phyloP scores from a whole-genome alignment of 257 asterid species.

The Fraxinus quadrangulata region DNA sequence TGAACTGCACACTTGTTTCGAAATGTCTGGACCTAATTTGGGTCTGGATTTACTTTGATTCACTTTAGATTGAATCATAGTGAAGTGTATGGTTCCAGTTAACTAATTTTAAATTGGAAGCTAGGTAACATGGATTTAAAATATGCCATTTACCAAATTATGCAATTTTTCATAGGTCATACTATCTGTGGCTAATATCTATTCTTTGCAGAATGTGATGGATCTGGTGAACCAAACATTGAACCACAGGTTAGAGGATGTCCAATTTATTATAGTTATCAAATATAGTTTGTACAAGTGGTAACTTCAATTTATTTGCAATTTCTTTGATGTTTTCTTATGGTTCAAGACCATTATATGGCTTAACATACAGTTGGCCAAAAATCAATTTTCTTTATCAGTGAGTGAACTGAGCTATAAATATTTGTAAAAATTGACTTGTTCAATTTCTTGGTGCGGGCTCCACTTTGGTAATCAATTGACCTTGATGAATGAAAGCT shows the following conservation, averaged over 20 bases:
- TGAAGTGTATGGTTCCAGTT: constrained; percentile 3
- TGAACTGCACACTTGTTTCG: background rate
- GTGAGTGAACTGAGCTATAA: background rate
- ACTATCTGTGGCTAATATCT: constrained; percentile 15
- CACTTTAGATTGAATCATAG: background rate
- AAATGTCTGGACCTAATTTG: background rate
- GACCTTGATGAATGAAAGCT: background rate
- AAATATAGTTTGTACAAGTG: background rate
- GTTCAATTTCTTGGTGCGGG: background rate
- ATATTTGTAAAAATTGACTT: background rate
- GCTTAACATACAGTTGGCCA: background rate
- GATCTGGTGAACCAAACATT: constrained; percentile 93
- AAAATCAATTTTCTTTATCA: background rate
- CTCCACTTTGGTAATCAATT: background rate
- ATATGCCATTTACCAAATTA: background rate
- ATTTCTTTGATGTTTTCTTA: background rate
- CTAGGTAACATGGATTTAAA: background rate
- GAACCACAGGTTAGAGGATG: constrained; percentile 74
- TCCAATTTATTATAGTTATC: background rate
- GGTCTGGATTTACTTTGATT: background rate
- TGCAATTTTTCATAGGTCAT: background rate
- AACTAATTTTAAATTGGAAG: background rate
- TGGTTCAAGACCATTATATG: background rate
- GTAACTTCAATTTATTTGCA: background rate
- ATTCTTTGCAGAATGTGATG: constrained; percentile 81